Percentiles rank a stretch among this genome's conserved stretches.
These are phyloP conservation scores for Cladobotryum protrusum DNA, from an alignment of 2,329 filamentous ascomycete species.

Conservation along the genomic window DNA sequence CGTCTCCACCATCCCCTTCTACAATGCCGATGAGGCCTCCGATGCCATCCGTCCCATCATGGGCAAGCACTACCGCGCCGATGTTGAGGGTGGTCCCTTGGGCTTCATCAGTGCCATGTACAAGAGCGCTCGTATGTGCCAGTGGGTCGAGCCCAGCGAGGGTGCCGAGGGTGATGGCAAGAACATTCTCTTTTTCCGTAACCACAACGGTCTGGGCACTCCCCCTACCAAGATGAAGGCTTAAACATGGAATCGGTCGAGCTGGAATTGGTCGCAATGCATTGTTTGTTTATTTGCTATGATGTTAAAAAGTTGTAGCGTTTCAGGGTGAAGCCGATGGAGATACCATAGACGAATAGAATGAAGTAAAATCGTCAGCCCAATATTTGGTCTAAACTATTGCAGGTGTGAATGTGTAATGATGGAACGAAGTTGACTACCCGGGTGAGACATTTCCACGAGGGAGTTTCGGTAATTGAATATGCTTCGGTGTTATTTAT, in stretches of 20 bases:
- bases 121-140: conserved; percentile 77
- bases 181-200: conserved; percentile 90
- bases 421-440: too few species aligned
- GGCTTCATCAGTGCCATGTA: conserved; percentile 85
- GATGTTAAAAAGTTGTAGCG: background rate
- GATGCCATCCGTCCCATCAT: conserved; percentile 93
- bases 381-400: too few species aligned
- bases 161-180: conserved; percentile 74
- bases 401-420: too few species aligned
- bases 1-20: conserved; percentile 92
- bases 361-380: too few species aligned
- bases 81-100: conserved; percentile 66
- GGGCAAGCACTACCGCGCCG: conserved; percentile 88
- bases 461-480: too few species aligned
- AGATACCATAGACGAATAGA: too few species aligned
- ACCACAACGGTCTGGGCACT: conserved; percentile 79
- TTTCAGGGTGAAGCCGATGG: too few species aligned
- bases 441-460: too few species aligned
- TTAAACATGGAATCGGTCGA: background rate
- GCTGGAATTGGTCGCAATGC: too few species aligned
- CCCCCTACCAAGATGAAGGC: conserved; percentile 25
- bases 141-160: conserved; percentile 92
- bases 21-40: conserved; percentile 88
- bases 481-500: too few species aligned
- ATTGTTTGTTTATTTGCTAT: too few species aligned